Evolutionary conservation across 306 rosid genomes (phyloP), one percentile per base, ranked within the genome.

Genomic region (Comarum palustre): DNA sequence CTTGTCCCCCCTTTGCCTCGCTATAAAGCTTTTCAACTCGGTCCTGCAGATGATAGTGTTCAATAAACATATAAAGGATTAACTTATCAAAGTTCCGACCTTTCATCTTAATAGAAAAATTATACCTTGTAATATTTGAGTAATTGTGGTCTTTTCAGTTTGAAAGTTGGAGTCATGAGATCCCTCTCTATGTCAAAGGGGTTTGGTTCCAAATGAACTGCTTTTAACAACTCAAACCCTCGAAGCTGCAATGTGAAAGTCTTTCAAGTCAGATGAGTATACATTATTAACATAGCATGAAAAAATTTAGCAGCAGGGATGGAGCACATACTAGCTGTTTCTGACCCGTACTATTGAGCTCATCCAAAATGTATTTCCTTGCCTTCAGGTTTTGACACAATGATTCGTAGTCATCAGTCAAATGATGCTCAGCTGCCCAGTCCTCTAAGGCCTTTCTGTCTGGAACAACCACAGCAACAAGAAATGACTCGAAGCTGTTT

Each of bases 101-200:
- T 58, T 58, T n/a, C n/a, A 5, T 13, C 64, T 13, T 13, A 11
- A 27, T 8, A 61, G 66, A 61, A 31, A n/a, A 1, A 51, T 57
- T 76, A 73, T 83, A 86, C 97, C 98, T 91, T 84, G 68, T 84
- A 94, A 80, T 77, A 75, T 77, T 91, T 94, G 64, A 86, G 87
- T 68, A 89, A 54, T 11, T 85, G 96, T 20, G 92, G 95, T 83
- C 98, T 89, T 81, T 94, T 94, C 81, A 94, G 80, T 76, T 94
- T 94, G 78, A 86, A 94, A 67, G 98, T 94, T 65, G 97, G 98
- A 69, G 98, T 91, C 70, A 86, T 47, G 27, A 91, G 80, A 85
- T 91, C 98, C 84, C 98, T 89, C 77, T 88, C 97, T 77, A 94
- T 85, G 87, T 86, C 97, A 72, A 94, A 94, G 41, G 90, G 91